Conservation (phyloP, 2,329 filamentous ascomycete species). For the Beauveria sp. region DNA sequence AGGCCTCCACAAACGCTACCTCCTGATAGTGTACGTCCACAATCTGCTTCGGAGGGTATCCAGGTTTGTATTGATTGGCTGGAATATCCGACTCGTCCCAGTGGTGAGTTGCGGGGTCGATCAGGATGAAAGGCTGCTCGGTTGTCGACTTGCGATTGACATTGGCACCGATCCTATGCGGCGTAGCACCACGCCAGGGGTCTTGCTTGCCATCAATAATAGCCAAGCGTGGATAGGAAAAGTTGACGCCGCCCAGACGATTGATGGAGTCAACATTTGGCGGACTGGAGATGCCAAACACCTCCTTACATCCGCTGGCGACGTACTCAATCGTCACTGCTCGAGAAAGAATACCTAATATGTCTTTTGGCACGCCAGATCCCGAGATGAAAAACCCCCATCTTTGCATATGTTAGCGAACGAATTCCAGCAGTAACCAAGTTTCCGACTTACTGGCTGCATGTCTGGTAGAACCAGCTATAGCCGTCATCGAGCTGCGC, state of each 20-base stretch:
- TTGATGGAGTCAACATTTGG: slow-evolving; percentile 63
- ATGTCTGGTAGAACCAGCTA: slow-evolving; percentile 46
- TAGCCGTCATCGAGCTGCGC: slow-evolving; percentile 17
- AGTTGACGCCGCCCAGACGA: slow-evolving; percentile 64
- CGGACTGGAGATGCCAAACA: slow-evolving; percentile 60
- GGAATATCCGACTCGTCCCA: slow-evolving; percentile 64
- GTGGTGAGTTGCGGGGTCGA: slow-evolving; percentile 67
- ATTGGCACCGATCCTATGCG: slow-evolving; percentile 52
- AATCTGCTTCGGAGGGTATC: slow-evolving; percentile 52
- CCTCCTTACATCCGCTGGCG: slow-evolving; percentile 53
- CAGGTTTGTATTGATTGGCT: slow-evolving; percentile 50
- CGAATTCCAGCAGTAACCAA: neutral
- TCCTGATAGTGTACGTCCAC: slow-evolving; percentile 51
- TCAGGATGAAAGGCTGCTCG: slow-evolving; percentile 64
- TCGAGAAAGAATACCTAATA: slow-evolving; percentile 65
- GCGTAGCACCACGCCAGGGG: slow-evolving; percentile 70
- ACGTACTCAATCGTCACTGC: slow-evolving; percentile 56
- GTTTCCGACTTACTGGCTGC: slow-evolving; percentile 37
- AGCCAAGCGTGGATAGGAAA: slow-evolving; percentile 68
- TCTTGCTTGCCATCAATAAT: slow-evolving; percentile 70
- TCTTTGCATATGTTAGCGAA: slow-evolving; percentile 25
- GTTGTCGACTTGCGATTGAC: slow-evolving; percentile 49
- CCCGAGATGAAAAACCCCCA: slow-evolving; percentile 78
- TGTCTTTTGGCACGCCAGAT: slow-evolving; percentile 54
- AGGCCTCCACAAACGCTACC: slow-evolving; percentile 54